Percentiles rank a stretch among this genome's conserved stretches.
phyloP scores from a whole-genome alignment of 2,329 filamentous ascomycete species.

The Fusarium brevicatenulatum region DNA sequence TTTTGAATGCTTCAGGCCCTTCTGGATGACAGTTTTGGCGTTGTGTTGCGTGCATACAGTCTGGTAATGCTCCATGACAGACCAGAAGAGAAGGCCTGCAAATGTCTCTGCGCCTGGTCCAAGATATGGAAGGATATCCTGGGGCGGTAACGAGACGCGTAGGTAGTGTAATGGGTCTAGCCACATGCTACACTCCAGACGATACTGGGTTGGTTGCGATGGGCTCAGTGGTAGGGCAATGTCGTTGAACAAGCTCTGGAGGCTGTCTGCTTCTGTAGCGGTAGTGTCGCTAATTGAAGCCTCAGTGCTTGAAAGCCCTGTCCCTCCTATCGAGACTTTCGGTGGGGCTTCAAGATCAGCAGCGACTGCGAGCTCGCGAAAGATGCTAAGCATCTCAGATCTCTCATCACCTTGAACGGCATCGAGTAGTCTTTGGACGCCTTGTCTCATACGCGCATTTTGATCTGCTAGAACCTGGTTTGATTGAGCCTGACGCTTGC shows the following conservation, averaged over 20 bases:
- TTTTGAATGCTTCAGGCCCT: background rate
- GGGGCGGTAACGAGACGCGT: background rate
- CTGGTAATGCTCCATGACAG: constrained; percentile 11
- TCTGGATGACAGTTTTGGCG: background rate
- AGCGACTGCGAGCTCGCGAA: background rate
- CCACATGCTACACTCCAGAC: constrained; percentile 9
- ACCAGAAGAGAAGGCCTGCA: constrained; percentile 2
- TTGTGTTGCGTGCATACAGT: background rate
- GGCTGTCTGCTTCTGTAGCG: fast-evolving
- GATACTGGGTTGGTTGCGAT: background rate
- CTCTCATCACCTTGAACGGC: background rate
- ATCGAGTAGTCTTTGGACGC: background rate
- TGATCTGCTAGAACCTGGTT: background rate
- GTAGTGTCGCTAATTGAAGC: too few relatives aligned
- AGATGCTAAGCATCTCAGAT: background rate
- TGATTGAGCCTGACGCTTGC: background rate
- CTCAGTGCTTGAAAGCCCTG: too few relatives aligned
- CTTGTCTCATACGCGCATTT: background rate
- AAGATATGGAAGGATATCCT: background rate
- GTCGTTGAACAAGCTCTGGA: background rate
- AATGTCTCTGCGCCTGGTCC: background rate
- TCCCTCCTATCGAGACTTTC: fast-evolving
- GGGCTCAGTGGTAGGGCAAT: fast-evolving
- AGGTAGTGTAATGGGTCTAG: constrained; percentile 6
- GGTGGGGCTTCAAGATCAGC: background rate